A percentile compares a stretch with the other conserved stretches of the same genome.
Evolutionary conservation across 2,329 filamentous ascomycete species (phyloP).

Genomic region (Trichoderma cornu-damae): DNA sequence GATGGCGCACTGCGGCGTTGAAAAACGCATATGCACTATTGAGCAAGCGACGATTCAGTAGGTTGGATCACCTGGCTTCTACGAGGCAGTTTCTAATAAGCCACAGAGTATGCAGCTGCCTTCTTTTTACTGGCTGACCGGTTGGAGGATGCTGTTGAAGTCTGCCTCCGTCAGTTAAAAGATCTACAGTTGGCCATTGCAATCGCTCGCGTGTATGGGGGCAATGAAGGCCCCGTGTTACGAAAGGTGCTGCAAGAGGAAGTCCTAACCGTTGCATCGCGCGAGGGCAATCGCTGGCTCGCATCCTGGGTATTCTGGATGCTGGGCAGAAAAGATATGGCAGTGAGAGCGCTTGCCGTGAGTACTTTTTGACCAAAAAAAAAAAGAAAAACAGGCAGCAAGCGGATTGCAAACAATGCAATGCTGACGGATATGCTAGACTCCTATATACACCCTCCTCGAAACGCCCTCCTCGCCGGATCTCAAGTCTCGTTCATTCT

Average conservation of each 20-base stretch:
- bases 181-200: conserved; percentile 88
- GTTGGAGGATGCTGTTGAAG: conserved; percentile 76
- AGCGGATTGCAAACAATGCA: neutral
- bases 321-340: conserved; percentile 73
- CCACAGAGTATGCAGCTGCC: conserved; percentile 79
- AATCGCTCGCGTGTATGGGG: conserved; percentile 81
- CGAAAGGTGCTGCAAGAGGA: conserved; percentile 71
- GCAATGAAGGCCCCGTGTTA: conserved; percentile 71
- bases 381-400: too few relatives aligned
- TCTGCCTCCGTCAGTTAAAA: conserved; percentile 80
- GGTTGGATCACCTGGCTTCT: neutral
- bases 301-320: conserved; percentile 96
- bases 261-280: conserved; percentile 69
- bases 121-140: conserved; percentile 91
- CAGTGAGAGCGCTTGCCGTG: conserved; percentile 77
- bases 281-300: conserved; percentile 85
- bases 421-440: conserved; percentile 42
- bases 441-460: conserved; percentile 70
- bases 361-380: conserved; percentile 30
- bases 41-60: conserved; percentile 81
- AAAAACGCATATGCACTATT: conserved; percentile 97
- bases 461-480: conserved; percentile 63
- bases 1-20: conserved; percentile 82
- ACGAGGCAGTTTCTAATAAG: neutral
- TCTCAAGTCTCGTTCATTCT: conserved; percentile 69